Evolutionary conservation across 2,329 filamentous ascomycete genomes (phyloP).

Genomic region (Didymella glomerata): DNA sequence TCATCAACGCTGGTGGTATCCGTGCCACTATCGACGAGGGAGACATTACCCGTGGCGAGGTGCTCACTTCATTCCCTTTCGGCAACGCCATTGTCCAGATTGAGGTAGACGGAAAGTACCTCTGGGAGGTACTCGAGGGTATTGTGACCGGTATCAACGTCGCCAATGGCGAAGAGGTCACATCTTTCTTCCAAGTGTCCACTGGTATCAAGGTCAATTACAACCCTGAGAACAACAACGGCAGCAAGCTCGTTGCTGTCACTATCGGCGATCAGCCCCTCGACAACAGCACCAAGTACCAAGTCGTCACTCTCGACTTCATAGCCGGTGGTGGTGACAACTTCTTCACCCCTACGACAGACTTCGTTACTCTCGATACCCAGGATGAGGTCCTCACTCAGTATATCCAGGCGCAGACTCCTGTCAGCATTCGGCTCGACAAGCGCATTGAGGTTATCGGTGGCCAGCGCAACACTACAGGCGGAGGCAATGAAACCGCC

Average conservation of each 20-base stretch:
- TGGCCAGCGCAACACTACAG: constrained; percentile 25
- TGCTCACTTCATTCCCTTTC: constrained; percentile 72
- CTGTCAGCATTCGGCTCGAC: constrained; percentile 61
- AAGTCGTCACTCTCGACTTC: constrained; percentile 70
- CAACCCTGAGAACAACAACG: constrained; percentile 61
- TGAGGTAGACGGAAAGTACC: constrained; percentile 60
- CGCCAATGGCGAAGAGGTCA: constrained; percentile 62
- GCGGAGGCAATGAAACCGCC: constrained; percentile 27
- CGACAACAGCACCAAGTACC: constrained; percentile 60
- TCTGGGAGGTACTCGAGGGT: constrained; percentile 68
- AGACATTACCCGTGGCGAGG: constrained; percentile 68
- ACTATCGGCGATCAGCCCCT: constrained; percentile 61
- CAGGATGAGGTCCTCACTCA: constrained; percentile 63
- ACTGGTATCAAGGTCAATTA: constrained; percentile 65
- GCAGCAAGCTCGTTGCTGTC: constrained; percentile 62
- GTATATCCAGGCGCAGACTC: constrained; percentile 61
- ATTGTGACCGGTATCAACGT: constrained; percentile 64
- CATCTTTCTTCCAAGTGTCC: constrained; percentile 69
- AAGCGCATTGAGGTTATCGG: constrained; percentile 54
- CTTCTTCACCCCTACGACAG: constrained; percentile 57
- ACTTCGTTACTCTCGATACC: constrained; percentile 61
- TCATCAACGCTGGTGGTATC: constrained; percentile 71
- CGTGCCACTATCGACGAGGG: constrained; percentile 70
- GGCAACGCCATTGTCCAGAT: constrained; percentile 71
- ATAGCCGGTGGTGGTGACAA: constrained; percentile 68